Conservation (phyloP, 805 yeast species). For the Ogataea paraovalis region DNA sequence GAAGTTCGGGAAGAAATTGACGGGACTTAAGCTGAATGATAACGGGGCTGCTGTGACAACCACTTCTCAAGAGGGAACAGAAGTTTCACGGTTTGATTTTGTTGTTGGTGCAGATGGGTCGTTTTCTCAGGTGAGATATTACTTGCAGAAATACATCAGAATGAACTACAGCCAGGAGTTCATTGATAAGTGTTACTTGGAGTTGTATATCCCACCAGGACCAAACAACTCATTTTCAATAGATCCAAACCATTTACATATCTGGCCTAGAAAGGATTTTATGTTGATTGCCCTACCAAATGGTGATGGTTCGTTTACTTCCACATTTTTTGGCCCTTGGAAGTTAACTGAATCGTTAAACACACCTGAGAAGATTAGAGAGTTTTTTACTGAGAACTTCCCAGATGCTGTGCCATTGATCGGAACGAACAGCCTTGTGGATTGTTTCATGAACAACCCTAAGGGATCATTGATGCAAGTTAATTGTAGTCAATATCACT, state of each 20-base stretch:
- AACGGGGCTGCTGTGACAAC: slow-evolving; percentile 10
- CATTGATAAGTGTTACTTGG: slow-evolving; percentile 80
- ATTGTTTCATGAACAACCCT: slow-evolving; percentile 58
- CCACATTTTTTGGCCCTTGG: slow-evolving; percentile 87
- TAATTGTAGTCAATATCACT: slow-evolving; percentile 65
- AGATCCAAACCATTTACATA: slow-evolving; percentile 76
- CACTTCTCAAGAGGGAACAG: slow-evolving; percentile 2
- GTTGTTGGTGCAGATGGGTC: slow-evolving; percentile 87
- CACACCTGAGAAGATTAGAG: slow-evolving; percentile 34
- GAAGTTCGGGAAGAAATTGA: slow-evolving; percentile 55
- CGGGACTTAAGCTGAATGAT: slow-evolving; percentile 34
- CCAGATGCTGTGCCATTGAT: slow-evolving; percentile 71
- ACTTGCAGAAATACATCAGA: slow-evolving; percentile 59
- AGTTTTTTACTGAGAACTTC: slow-evolving; percentile 59
- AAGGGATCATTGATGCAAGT: slow-evolving; percentile 76
- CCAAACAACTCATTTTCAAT: slow-evolving; percentile 42
- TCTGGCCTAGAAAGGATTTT: slow-evolving; percentile 84
- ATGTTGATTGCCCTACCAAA: slow-evolving; percentile 92
- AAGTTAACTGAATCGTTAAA: slow-evolving; percentile 50
- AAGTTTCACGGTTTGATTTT: slow-evolving; percentile 42
- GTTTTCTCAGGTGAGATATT: slow-evolving; percentile 66
- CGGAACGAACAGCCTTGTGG: slow-evolving; percentile 45
- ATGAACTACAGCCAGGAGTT: slow-evolving; percentile 74
- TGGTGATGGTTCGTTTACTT: slow-evolving; percentile 79
- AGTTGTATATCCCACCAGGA: slow-evolving; percentile 67